Base-by-base conservation (phyloP, 352 stramenopile genomes). In the Pythium aphanidermatum region DNA sequence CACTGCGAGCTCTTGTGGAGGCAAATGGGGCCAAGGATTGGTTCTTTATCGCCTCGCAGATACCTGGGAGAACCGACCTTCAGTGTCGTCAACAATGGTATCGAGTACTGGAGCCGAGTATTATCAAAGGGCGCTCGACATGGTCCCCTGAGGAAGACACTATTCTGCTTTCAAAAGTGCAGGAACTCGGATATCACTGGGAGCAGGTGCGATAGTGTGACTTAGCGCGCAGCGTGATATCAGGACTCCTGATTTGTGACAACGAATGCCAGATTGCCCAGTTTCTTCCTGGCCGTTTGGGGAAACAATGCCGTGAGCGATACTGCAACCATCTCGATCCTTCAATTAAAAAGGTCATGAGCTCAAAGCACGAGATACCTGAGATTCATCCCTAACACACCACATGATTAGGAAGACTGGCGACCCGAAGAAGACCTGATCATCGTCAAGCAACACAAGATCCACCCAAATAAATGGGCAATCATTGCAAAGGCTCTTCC, bases 1-100 rank as follows among this genome's bases (percentile, higher is more conserved):
- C 64, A 8, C 45, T 87, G n/a, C 41, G 31, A 0, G 14, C 46
- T 14, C 42, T 83, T 0, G 75, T 87, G 26, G 23, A 53, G 14
- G 58, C 60, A 0, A 65, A 85, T 13, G 75, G 75, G 2, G 56
- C 72, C 5, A 68, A 57, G 33, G 81, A 83, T 32, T 92, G 79
- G 79, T 66, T 88, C 26, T 82, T 85, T 26, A 68, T 91, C 29
- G 76, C 76, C 13, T 87, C 76, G 14, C 76, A 91, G 27, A 51
- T 91, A 9, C 68, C 68, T 11, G 62, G 68, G 25, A 60, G 76
- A 5, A 89, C 79, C 0, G 79, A 91, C 40, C 32, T 88, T 19
- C 79, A 91, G 53, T 91, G 76, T 37, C 60, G 81, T 19, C 79
- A 92, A 51, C 79, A 92, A 37, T 92, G 79, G 79, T 55, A 78